Base-by-base conservation (phyloP, 129 eudicot genomes). In the Tagetes erecta region DNA sequence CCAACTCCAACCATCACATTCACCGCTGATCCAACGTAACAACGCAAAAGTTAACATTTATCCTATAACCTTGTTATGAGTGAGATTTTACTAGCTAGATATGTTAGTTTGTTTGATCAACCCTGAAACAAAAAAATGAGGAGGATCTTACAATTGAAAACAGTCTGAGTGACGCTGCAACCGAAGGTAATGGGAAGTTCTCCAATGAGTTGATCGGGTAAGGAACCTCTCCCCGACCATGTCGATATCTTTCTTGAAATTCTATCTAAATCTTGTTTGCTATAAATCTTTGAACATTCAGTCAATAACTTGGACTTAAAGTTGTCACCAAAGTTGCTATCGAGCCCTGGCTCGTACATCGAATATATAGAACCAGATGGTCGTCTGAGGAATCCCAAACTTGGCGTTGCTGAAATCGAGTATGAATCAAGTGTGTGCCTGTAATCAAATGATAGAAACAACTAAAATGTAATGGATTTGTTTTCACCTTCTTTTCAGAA, bases 1-100 rank as follows among this genome's bases (percentile, higher is more conserved):
- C 96, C 98, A 69, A 92, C 92, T 52, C 98, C 98, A 64, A 87
- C 95, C 87, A 92, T 70, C 64, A 87, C 95, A 84, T 92, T 89
- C 33, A 89, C 74, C 68, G 88, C 92, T 89, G 60, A 79, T 69
- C 69, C 66, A 83, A 55, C 58, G 67, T 64, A 84, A 41, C 9
- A 77, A 11, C 38, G 50, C 66, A 33, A 65, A 27, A 35, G 27
- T 20, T 20, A 20, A 20, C 27, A 20, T 20, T 20, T 20, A 20
- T 20, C 27, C 0, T 20, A 0, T 20, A 20, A 20, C 27, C 27
- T 20, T 20, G 27, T 20, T 20, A 20, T 20, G 27, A 20, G 27
- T 20, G 27, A 20, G 27, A 20, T 20, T 20, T 20, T 20, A 20
- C 27, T 20, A 20, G 27, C 27, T 20, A 20, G 27, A 20, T 20